Conservation (phyloP, 2,329 filamentous ascomycete species). For the Truncatella angustata region DNA sequence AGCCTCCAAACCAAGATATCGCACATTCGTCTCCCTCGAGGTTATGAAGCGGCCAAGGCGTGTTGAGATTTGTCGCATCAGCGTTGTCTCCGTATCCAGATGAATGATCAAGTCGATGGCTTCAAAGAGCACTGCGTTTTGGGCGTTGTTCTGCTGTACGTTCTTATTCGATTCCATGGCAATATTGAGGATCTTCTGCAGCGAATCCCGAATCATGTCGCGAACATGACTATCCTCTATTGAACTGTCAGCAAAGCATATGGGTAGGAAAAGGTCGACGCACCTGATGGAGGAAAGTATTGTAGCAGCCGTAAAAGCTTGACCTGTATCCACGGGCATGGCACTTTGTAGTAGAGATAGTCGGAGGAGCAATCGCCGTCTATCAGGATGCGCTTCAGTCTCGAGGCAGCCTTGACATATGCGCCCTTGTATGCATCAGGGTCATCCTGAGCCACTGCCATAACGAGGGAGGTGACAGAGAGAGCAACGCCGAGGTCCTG, state of each 20-base stretch:
- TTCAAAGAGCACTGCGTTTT: constrained; percentile 96
- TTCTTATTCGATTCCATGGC: constrained; percentile 96
- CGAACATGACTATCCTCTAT: constrained; percentile 88
- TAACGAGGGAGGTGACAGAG: constrained; percentile 92
- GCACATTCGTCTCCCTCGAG: constrained; percentile 94
- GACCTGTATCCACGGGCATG: constrained; percentile 96
- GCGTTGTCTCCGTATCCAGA: constrained; percentile 85
- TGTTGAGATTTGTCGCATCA: constrained; percentile 95
- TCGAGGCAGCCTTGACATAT: constrained; percentile 88
- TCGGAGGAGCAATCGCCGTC: constrained; percentile 87
- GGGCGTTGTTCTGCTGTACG: constrained; percentile 98
- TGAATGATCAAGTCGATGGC: constrained; percentile 99
- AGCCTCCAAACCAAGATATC: constrained; percentile 91
- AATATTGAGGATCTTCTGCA: constrained; percentile 86
- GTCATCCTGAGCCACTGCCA: constrained; percentile 90
- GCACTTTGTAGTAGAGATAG: constrained; percentile 99
- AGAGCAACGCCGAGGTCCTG: constrained; percentile 89
- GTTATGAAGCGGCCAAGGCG: constrained; percentile 93
- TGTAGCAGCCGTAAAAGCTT: constrained; percentile 89
- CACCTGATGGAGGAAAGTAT: constrained; percentile 93
- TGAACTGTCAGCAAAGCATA: constrained; percentile 13
- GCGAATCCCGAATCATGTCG: constrained; percentile 84
- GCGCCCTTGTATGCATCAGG: constrained; percentile 92
- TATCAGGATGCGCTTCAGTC: constrained; percentile 85
- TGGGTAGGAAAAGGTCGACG: constrained; percentile 22